Conservation (phyloP, 208 protist genomes). For the Sergeia podlipaevii region DNA sequence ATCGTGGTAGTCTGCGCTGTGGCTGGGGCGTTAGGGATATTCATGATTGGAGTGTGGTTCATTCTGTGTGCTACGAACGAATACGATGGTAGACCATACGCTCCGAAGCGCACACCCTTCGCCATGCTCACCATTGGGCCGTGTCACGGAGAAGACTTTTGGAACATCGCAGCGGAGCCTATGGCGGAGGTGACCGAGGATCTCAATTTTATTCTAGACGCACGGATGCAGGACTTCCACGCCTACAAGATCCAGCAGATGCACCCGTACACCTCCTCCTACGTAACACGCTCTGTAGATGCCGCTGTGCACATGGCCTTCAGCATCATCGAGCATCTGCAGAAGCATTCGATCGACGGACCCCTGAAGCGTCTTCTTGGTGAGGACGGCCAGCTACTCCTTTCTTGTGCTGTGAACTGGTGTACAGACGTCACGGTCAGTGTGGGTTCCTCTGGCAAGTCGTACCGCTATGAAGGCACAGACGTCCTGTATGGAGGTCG, state of each 20-base stretch:
- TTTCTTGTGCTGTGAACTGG: conserved; percentile 79
- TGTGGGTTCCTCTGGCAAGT: conserved; percentile 21
- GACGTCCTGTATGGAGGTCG: conserved; percentile 60
- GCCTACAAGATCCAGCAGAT: conserved; percentile 70
- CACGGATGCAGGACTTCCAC: conserved; percentile 26
- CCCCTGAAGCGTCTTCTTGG: conserved; percentile 50
- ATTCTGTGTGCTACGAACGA: conserved; percentile 37
- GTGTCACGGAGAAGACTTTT: conserved; percentile 58
- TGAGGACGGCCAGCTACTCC: conserved; percentile 40
- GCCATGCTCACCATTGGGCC: conserved; percentile 63
- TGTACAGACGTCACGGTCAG: conserved; percentile 62
- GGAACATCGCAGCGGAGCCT: conserved; percentile 49
- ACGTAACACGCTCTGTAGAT: conserved; percentile 42
- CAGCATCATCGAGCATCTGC: conserved; percentile 46
- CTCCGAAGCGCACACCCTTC: conserved; percentile 70
- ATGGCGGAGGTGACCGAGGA: conserved; percentile 55
- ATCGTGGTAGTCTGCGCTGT: conserved; percentile 30
- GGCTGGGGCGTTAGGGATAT: conserved; percentile 13
- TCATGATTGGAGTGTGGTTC: conserved; percentile 17
- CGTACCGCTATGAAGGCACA: conserved; percentile 58
- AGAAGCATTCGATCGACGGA: conserved; percentile 44
- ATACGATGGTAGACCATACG: conserved; percentile 54
- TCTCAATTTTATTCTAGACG: conserved; percentile 27
- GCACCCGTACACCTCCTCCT: conserved; percentile 61
- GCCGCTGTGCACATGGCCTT: conserved; percentile 60